A percentile compares a stretch with the other conserved stretches of the same genome.
Evolutionary conservation across 352 stramenopile species (phyloP).

Genomic region (Thalassiosira ordinaria): DNA sequence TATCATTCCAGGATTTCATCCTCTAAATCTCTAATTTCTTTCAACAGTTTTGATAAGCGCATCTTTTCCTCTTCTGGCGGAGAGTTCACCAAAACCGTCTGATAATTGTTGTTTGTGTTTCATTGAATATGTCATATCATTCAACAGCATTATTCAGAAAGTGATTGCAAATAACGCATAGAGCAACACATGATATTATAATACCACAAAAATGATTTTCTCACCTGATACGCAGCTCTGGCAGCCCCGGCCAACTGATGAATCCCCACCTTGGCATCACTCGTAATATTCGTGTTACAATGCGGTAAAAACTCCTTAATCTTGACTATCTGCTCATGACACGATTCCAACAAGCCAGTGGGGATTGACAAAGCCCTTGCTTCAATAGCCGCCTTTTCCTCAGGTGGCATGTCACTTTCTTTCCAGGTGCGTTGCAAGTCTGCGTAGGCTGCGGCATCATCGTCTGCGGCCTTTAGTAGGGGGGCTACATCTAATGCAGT

Average conservation of each 20-base stretch:
- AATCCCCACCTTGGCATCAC: constrained; percentile 84
- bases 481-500: constrained; percentile 31
- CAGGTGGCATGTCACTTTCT: constrained; percentile 46
- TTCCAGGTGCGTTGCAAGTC: constrained; percentile 84
- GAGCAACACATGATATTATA: too few relatives aligned
- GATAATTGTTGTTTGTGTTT: too few relatives aligned
- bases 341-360: constrained; percentile 71
- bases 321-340: constrained; percentile 66
- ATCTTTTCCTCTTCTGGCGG: constrained; percentile 65
- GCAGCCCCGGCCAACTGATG: constrained; percentile 82
- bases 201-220: constrained; percentile 9
- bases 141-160: too few relatives aligned
- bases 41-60: constrained; percentile 58
- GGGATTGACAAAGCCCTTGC: constrained; percentile 70
- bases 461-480: constrained; percentile 66
- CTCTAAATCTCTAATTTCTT: constrained; percentile 72
- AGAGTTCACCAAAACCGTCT: constrained; percentile 77
- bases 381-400: constrained; percentile 76
- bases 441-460: constrained; percentile 80
- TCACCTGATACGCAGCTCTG: constrained; percentile 75
- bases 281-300: constrained; percentile 85
- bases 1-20: constrained; percentile 66
- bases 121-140: too few relatives aligned
- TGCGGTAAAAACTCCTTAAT: constrained; percentile 80
- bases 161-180: not conserved